These are phyloP conservation scores for Hebeloma cylindrosporum DNA, from an alignment of 768 basidiomycete genomes.

Conservation along the genomic window DNA sequence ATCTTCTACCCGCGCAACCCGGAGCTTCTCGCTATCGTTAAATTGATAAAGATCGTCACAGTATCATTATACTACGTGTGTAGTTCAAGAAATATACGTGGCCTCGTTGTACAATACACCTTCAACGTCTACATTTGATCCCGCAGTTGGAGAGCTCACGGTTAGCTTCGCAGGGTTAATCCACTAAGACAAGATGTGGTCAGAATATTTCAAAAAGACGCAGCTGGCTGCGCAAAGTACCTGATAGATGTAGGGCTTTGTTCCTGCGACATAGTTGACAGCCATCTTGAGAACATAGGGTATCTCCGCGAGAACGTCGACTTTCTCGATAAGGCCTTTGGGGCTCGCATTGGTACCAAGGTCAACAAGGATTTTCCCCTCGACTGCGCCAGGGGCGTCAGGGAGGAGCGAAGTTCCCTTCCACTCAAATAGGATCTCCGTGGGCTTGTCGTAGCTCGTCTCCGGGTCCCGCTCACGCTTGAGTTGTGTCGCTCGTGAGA, in stretches of 20 bases:
- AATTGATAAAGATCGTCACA: conserved; percentile 6
- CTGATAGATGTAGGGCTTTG: conserved; percentile 94
- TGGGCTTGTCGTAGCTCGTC: conserved; percentile 80
- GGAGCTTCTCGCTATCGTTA: too few species aligned
- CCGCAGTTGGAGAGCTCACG: conserved; percentile 39
- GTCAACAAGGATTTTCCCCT: conserved; percentile 56
- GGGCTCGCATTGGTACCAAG: conserved; percentile 58
- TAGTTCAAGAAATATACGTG: conserved; percentile 72
- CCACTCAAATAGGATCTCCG: conserved; percentile 74
- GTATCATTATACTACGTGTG: neutral
- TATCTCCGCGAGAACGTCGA: conserved; percentile 94
- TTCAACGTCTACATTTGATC: conserved; percentile 53
- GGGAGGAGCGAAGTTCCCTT: conserved; percentile 61
- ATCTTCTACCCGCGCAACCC: too few species aligned
- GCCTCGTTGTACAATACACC: conserved; percentile 87
- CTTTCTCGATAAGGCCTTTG: conserved; percentile 84
- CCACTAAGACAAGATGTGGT: conserved; percentile 41
- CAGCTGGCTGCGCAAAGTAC: conserved; percentile 33
- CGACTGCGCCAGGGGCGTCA: conserved; percentile 50
- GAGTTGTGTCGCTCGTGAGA: conserved; percentile 68
- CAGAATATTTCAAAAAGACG: conserved; percentile 1
- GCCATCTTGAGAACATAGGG: conserved; percentile 91
- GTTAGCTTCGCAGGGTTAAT: conserved; percentile 46
- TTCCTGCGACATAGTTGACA: conserved; percentile 89
- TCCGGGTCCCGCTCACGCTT: conserved; percentile 65